phyloP scores from a whole-genome alignment of 2,329 filamentous ascomycete genomes.

The Rhynchosporium graminicola region DNA sequence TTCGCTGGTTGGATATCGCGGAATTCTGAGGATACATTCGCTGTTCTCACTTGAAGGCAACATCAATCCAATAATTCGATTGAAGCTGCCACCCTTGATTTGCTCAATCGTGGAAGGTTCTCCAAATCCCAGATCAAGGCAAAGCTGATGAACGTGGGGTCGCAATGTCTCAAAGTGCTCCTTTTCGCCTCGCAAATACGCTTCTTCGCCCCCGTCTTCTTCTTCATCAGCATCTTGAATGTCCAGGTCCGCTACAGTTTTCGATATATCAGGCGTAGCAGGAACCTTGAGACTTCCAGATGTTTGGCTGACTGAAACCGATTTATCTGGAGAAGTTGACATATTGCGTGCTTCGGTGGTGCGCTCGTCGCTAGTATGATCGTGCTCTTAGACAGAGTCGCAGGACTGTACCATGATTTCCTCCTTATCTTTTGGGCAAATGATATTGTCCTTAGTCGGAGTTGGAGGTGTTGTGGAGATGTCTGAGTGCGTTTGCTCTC shows the following conservation, averaged over 20 bases:
- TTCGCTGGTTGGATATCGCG: constrained; percentile 3
- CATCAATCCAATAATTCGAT: constrained; percentile 26
- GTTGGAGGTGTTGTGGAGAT: not conserved
- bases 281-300: not conserved
- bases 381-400: not conserved
- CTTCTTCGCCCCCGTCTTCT: not conserved
- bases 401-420: not conserved
- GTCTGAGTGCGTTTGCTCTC: not conserved
- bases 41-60: constrained; percentile 12
- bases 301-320: not conserved
- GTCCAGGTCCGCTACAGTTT: not conserved
- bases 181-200: constrained; percentile 2
- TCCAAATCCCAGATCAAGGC: constrained; percentile 25
- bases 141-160: constrained; percentile 27
- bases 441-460: not conserved
- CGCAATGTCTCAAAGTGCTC: constrained; percentile 26
- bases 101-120: constrained; percentile 23
- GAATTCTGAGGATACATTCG: constrained; percentile 27
- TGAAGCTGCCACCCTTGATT: constrained; percentile 28
- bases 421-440: not conserved
- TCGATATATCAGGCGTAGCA: too few relatives aligned
- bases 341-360: not conserved
- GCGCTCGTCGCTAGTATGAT: not conserved
- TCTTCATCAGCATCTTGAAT: not conserved
- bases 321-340: not conserved